phyloP scores from a whole-genome alignment of 106 monocot genomes.

The Cymbidium sinense region DNA sequence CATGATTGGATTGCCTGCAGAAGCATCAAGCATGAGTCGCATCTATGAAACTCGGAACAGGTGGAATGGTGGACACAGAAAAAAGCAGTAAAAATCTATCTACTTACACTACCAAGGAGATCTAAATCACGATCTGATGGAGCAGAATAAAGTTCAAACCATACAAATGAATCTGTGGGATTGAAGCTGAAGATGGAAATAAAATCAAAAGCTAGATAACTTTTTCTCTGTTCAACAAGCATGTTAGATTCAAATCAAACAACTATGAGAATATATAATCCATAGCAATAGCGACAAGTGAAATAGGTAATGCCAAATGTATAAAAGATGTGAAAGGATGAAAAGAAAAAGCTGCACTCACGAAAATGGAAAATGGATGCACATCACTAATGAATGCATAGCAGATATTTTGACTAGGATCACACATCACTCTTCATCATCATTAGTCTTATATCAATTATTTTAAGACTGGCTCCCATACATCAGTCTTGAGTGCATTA shows the following conservation, averaged over 20 bases:
- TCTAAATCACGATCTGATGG: slow-evolving; percentile 93
- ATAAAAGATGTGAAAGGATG: not conserved
- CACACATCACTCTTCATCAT: too few species aligned
- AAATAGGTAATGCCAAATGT: not conserved
- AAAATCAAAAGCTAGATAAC: not conserved
- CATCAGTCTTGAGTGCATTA: too few species aligned
- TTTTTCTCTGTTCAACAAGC: not conserved
- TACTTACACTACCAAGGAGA: slow-evolving; percentile 92
- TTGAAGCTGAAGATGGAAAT: slow-evolving; percentile 51
- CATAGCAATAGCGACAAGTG: not conserved
- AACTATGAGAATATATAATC: not conserved
- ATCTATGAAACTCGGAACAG: not conserved
- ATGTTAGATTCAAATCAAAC: not conserved
- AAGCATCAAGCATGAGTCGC: not conserved
- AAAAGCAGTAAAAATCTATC: not conserved
- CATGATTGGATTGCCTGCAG: slow-evolving; percentile 89
- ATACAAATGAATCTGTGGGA: slow-evolving; percentile 80
- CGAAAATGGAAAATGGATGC: not conserved
- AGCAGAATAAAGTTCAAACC: slow-evolving; percentile 92
- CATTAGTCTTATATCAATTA: too few species aligned
- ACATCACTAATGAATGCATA: not conserved
- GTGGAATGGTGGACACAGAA: not conserved
- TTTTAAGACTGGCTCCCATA: too few species aligned
- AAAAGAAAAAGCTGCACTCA: not conserved
- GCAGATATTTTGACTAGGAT: not conserved